A percentile compares a stretch with the other conserved stretches of the same genome.
These are phyloP conservation scores for Ceratobasidium sp. DNA, from an alignment of 1,284 basidiomycete species.

Conservation along the genomic window DNA sequence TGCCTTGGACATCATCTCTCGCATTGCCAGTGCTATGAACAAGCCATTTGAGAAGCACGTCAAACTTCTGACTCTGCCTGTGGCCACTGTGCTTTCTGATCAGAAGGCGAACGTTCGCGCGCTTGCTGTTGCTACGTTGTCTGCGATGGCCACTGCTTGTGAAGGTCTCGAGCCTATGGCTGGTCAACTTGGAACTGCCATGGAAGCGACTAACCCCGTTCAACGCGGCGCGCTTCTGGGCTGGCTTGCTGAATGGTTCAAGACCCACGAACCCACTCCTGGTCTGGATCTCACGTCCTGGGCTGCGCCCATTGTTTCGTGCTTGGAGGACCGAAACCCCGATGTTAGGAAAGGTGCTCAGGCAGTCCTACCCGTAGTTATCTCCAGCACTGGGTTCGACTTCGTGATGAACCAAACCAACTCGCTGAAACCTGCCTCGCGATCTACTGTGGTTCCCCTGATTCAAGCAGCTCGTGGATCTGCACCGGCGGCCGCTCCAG, in stretches of 20 bases:
- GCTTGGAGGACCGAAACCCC: slow-evolving; percentile 90
- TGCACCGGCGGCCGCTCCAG: slow-evolving; percentile 52
- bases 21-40: slow-evolving; percentile 94
- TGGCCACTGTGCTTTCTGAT: slow-evolving; percentile 90
- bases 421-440: slow-evolving; percentile 92
- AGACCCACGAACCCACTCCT: slow-evolving; percentile 68
- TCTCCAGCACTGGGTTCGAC: slow-evolving; percentile 84
- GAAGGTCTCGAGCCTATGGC: slow-evolving; percentile 88
- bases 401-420: slow-evolving; percentile 88
- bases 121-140: slow-evolving; percentile 82
- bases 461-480: slow-evolving; percentile 73
- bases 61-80: slow-evolving; percentile 79
- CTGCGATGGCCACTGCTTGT: slow-evolving; percentile 86
- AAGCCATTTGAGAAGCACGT: slow-evolving; percentile 93
- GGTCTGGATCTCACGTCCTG: slow-evolving; percentile 82
- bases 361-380: slow-evolving; percentile 82
- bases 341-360: slow-evolving; percentile 95
- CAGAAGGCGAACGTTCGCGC: slow-evolving; percentile 91
- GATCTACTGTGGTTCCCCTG: slow-evolving; percentile 84
- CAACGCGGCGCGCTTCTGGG: slow-evolving; percentile 86
- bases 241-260: slow-evolving; percentile 89
- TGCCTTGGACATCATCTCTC: slow-evolving; percentile 89
- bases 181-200: slow-evolving; percentile 77
- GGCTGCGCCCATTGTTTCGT: slow-evolving; percentile 77
- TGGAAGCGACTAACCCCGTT: slow-evolving; percentile 91